phyloP scores from a whole-genome alignment of 2,329 filamentous ascomycete genomes.

The Geosmithia morbida region DNA sequence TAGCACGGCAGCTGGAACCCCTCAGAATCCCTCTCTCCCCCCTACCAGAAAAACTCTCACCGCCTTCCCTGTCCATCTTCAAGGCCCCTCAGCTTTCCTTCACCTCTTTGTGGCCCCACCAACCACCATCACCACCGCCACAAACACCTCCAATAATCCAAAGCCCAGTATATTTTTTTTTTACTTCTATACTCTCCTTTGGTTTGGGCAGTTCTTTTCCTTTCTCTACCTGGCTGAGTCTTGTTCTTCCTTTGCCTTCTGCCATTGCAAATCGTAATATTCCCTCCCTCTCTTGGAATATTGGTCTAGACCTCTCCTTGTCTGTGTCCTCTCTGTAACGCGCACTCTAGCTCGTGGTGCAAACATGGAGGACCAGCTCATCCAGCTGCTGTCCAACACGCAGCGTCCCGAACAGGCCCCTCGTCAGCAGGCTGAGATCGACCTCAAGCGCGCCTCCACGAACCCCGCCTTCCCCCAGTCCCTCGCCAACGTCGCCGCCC shows the following conservation, averaged over 20 bases:
- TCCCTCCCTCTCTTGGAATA: no score
- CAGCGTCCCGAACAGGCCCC: constrained; percentile 62
- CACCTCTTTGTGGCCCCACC: neutral
- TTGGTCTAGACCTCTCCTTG: no score
- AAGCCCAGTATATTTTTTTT: neutral
- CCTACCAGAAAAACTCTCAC: neutral
- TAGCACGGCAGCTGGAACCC: no score
- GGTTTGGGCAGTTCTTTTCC: neutral
- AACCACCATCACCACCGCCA: neutral
- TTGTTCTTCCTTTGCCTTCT: neutral
- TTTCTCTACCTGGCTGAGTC: neutral
- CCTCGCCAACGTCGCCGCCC: constrained; percentile 67
- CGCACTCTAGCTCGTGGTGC: no score
- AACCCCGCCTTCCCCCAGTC: constrained; percentile 63
- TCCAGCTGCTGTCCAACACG: constrained; percentile 75
- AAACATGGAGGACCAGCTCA: constrained; percentile 95
- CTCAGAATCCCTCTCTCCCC: no score
- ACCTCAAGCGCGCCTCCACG: constrained; percentile 56
- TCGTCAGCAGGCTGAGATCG: constrained; percentile 75
- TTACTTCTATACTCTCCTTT: neutral
- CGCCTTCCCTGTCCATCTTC: neutral
- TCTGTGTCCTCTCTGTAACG: no score
- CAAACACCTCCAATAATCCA: neutral
- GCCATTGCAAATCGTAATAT: no score
- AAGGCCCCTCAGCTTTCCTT: neutral